Evolutionary conservation across 768 basidiomycete genomes (phyloP), one percentile per base, ranked within the genome.

Genomic region (Hydnomerulius pinastri): DNA sequence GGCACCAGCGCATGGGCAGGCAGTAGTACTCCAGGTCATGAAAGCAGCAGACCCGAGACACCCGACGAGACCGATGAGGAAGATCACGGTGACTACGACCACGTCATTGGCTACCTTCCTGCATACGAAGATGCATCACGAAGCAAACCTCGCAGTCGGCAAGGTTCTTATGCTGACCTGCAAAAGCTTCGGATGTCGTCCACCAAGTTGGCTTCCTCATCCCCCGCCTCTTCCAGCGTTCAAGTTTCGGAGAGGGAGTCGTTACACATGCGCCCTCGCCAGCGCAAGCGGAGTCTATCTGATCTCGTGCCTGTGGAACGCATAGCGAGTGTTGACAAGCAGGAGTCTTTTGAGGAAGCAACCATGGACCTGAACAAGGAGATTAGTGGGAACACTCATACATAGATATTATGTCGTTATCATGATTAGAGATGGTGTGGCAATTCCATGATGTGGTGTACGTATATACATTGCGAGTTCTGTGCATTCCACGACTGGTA

Each of bases 1-100:
- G 90, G 92, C n/a, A 91, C 90, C 3, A 90, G 86, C 60, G 90
- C 83, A n/a, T 94, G 92, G 92, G 82, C 82, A 27, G 88, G 82
- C 15, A 65, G 68, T 33, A 73, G 68, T 33, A 73, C 74, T 20
- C 72, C 68, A 32, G 79, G 69, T 59, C 82, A 80, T 42, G 84
- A 85, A 62, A 73, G 66, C 64, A 89, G 81, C 71, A 72, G 85
- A 40, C 73, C 83, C 17, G 78, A 73, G 32, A 88, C 87, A 7
- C 90, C 90, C 0, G 85, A 87, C 43, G 83, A 81, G 40, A 85
- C 87, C 12, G 93, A 94, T 59, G 90, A 92, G 23, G 92, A 94
- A 62, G 91, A 92, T 43, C 80, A 82, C 41, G 92, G 91, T 33
- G 93, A 96, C 69, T 95, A 95, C 66, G 93, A 96, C 65, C 83